Evolutionary conservation across 306 rosid species (phyloP).

Genomic region (Lablab purpureus): DNA sequence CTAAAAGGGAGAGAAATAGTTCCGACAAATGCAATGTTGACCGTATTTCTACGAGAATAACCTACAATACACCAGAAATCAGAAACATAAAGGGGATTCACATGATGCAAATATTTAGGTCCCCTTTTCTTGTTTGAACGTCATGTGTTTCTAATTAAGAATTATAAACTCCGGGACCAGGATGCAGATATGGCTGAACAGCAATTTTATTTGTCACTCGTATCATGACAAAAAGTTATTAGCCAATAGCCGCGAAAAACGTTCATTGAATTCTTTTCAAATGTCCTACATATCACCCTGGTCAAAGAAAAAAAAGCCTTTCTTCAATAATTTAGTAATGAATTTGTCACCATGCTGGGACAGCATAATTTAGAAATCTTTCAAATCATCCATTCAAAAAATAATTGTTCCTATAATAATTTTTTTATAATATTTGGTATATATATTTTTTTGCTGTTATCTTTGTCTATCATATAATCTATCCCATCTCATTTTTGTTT

Average conservation of each 20-base stretch:
- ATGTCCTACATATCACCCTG: not conserved
- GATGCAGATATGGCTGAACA: constrained; percentile 3
- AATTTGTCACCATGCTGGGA: constrained; percentile 48
- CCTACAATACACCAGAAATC: constrained; percentile 17
- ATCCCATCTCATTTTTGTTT: not conserved
- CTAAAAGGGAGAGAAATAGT: not conserved
- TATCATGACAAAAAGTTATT: constrained; percentile 36
- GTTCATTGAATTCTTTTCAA: constrained; percentile 38
- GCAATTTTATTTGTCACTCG: constrained; percentile 21
- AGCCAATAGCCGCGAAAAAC: constrained; percentile 22
- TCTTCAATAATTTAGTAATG: constrained; percentile 35
- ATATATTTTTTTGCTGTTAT: not conserved
- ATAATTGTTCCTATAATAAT: not conserved
- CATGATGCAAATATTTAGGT: constrained; percentile 39
- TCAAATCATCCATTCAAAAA: constrained; percentile 3
- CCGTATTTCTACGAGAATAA: constrained; percentile 14
- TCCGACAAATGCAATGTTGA: constrained; percentile 5
- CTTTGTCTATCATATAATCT: not conserved
- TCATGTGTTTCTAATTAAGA: constrained; percentile 28
- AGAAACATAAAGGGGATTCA: constrained; percentile 35
- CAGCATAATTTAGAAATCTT: constrained; percentile 32
- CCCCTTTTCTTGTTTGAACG: constrained; percentile 11
- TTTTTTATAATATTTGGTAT: not conserved
- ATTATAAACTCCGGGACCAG: constrained; percentile 25
- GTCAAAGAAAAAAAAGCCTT: constrained; percentile 18